Evolutionary conservation across 331 rosid genomes (phyloP).

Genomic region (Pyracantha coccinea): DNA sequence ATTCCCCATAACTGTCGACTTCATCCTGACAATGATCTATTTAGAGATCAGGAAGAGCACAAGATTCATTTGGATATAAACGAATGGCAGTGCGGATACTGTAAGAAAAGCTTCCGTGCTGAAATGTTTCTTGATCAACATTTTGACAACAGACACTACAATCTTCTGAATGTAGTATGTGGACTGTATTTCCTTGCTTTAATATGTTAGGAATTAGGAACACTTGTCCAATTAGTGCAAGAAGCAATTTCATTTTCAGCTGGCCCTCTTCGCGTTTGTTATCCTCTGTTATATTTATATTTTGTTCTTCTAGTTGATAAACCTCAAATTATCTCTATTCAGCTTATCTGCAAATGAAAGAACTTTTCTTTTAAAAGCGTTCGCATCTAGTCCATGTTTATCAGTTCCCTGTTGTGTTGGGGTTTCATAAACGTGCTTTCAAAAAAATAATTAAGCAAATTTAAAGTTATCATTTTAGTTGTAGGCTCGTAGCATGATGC

Average conservation of each 20-base stretch:
- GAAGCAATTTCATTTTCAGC: neutral
- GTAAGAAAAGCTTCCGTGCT: constrained; percentile 87
- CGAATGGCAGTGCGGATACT: constrained; percentile 95
- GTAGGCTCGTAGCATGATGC: neutral
- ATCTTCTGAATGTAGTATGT: constrained; percentile 87
- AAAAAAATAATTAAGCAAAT: neutral
- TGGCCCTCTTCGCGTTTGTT: too few species aligned
- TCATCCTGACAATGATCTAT: constrained; percentile 74
- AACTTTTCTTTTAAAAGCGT: neutral
- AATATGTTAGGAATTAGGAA: constrained; percentile 20
- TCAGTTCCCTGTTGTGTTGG: neutral
- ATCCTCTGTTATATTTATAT: neutral
- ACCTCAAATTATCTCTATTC: neutral
- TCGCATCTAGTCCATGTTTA: neutral
- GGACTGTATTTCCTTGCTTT: constrained; percentile 17
- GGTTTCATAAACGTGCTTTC: neutral
- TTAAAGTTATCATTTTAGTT: neutral
- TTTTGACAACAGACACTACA: constrained; percentile 80
- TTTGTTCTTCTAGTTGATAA: neutral
- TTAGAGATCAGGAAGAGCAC: constrained; percentile 90
- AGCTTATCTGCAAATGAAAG: neutral
- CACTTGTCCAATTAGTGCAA: constrained; percentile 9
- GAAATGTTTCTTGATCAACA: constrained; percentile 93
- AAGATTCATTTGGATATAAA: constrained; percentile 57
- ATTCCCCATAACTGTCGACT: constrained; percentile 64